Conservation (phyloP, 257 asterid species). For the Solanum sitiens region DNA sequence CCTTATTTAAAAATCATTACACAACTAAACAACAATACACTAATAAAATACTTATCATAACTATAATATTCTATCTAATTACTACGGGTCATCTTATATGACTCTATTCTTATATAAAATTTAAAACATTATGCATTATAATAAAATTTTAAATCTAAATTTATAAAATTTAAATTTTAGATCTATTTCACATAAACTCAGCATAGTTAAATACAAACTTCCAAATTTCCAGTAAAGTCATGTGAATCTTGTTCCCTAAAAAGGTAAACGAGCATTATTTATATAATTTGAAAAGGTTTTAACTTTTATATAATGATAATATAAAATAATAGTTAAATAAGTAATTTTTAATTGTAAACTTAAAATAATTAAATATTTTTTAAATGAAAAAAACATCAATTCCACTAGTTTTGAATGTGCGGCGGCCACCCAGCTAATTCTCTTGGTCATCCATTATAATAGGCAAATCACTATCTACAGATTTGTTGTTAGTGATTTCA, state of each 20-base stretch:
- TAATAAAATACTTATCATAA: too few species aligned
- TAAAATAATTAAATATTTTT: too few species aligned
- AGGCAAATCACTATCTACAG: neutral
- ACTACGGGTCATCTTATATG: too few species aligned
- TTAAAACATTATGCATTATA: too few species aligned
- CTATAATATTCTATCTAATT: too few species aligned
- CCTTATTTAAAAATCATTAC: too few species aligned
- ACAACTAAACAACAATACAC: accelerated
- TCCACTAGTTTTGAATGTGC: neutral
- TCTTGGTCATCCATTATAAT: neutral
- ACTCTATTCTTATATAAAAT: too few species aligned
- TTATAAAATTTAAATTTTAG: too few species aligned
- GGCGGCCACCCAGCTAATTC: neutral
- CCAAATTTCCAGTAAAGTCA: neutral
- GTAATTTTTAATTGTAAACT: neutral
- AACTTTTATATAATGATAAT: too few species aligned
- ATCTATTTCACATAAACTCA: too few species aligned
- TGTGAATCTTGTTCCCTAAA: neutral
- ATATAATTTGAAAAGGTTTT: neutral
- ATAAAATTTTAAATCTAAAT: too few species aligned
- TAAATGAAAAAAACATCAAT: neutral
- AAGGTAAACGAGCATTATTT: neutral
- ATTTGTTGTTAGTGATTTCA: neutral
- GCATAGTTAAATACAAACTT: neutral
- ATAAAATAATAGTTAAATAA: too few species aligned